Conservation (phyloP, 2,329 filamentous ascomycete genomes). For the Colletotrichum nymphaeae region DNA sequence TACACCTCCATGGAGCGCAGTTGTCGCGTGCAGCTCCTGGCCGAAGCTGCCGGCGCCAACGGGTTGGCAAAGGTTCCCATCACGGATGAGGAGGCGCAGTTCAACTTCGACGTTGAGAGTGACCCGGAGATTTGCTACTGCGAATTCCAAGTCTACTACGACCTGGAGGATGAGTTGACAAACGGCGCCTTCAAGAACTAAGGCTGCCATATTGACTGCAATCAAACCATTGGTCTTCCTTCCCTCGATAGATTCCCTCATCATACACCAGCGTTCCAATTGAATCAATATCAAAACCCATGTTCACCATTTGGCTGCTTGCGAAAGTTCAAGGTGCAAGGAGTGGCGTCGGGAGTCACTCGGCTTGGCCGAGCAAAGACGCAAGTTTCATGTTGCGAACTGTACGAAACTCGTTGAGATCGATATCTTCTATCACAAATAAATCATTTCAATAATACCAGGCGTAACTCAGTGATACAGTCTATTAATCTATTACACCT, state of each 20-base stretch:
- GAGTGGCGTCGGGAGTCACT: too few species aligned
- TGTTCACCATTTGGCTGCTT: too few species aligned
- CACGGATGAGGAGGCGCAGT: conserved; percentile 55
- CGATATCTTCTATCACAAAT: too few species aligned
- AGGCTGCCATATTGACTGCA: not conserved
- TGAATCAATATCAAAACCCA: not conserved
- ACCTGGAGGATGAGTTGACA: conserved; percentile 34
- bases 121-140: conserved; percentile 38
- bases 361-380: too few species aligned
- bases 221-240: not conserved
- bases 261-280: not conserved
- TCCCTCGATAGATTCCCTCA: not conserved
- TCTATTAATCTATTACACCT: too few species aligned
- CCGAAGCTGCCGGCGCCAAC: conserved; percentile 58
- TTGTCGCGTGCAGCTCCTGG: conserved; percentile 74
- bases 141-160: conserved; percentile 38
- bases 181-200: conserved; percentile 32
- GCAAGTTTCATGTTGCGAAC: too few species aligned
- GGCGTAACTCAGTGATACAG: too few species aligned
- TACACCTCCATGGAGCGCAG: conserved; percentile 75
- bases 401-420: too few species aligned
- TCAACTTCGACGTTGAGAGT: conserved; percentile 39
- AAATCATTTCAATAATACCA: too few species aligned
- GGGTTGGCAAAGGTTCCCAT: conserved; percentile 50
- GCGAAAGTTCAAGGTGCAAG: too few species aligned